Conservation (phyloP, 2,329 filamentous ascomycete genomes). For the Tolypocladium capitatum region DNA sequence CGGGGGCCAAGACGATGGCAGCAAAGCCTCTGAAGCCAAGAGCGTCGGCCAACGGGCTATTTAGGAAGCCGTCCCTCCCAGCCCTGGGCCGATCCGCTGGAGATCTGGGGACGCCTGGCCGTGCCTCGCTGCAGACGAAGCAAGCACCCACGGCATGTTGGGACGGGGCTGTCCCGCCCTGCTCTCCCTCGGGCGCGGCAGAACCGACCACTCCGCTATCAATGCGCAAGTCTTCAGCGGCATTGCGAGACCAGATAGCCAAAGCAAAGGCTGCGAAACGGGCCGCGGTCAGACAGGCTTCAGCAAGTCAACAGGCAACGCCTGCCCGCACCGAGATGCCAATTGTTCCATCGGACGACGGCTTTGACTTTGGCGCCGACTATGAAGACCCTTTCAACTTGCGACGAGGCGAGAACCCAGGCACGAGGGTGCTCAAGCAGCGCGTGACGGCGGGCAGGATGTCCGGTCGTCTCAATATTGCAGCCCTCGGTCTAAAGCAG, state of each 20-base stretch:
- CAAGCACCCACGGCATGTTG: slow-evolving; percentile 9
- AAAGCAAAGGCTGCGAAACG: slow-evolving; percentile 77
- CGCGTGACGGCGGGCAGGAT: slow-evolving; percentile 60
- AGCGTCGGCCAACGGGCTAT: slow-evolving; percentile 38
- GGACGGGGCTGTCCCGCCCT: slow-evolving; percentile 17
- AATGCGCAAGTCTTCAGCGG: slow-evolving; percentile 56
- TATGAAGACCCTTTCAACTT: slow-evolving; percentile 60
- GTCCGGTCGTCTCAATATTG: slow-evolving; percentile 77
- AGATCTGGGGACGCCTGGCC: background rate
- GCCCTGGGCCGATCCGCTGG: slow-evolving; percentile 17
- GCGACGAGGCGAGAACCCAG: slow-evolving; percentile 39
- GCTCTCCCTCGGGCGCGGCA: slow-evolving; percentile 6
- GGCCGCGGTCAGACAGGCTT: slow-evolving; percentile 28
- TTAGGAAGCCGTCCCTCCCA: slow-evolving; percentile 40
- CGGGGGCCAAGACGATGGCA: slow-evolving; percentile 33
- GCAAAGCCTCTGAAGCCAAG: slow-evolving; percentile 34
- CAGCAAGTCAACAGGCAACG: slow-evolving; percentile 6
- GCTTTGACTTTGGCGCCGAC: slow-evolving; percentile 35
- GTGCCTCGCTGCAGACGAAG: background rate
- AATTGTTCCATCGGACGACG: slow-evolving; percentile 31
- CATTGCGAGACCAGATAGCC: slow-evolving; percentile 80
- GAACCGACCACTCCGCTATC: slow-evolving; percentile 11
- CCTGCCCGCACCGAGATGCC: slow-evolving; percentile 13
- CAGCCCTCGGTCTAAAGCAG: slow-evolving; percentile 64
- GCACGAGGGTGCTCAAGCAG: slow-evolving; percentile 56